Conservation (phyloP, 805 yeast genomes). For the Starmerella apicola region DNA sequence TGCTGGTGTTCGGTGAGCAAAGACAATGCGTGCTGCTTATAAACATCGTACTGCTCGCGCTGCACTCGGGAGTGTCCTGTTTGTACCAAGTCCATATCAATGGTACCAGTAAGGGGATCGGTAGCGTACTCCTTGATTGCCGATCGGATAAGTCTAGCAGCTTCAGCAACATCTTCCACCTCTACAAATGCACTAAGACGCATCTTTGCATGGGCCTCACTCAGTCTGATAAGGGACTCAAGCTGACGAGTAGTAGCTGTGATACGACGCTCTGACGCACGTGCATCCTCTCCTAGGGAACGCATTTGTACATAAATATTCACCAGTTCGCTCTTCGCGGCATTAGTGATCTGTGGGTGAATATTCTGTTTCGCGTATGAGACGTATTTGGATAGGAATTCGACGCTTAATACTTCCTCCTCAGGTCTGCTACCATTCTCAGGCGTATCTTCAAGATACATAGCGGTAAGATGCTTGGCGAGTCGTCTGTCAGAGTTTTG, state of each 20-base stretch:
- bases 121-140: slow-evolving; percentile 98
- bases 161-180: slow-evolving; percentile 75
- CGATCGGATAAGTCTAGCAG: slow-evolving; percentile 80
- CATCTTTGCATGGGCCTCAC: slow-evolving; percentile 98
- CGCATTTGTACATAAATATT: slow-evolving; percentile 87
- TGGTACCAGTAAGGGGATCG: slow-evolving; percentile 91
- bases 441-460: slow-evolving; percentile 83
- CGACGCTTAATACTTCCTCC: slow-evolving; percentile 64
- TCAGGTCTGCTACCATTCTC: slow-evolving; percentile 52
- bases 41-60: slow-evolving; percentile 18
- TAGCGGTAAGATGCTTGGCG: slow-evolving; percentile 79
- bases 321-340: slow-evolving; percentile 76
- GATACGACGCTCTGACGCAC: slow-evolving; percentile 76
- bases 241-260: slow-evolving; percentile 97
- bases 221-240: slow-evolving; percentile 85
- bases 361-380: slow-evolving; percentile 84
- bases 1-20: slow-evolving; percentile 13
- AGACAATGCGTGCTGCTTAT: slow-evolving; percentile 15
- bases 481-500: slow-evolving; percentile 70
- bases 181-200: slow-evolving; percentile 62
- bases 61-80: slow-evolving; percentile 89
- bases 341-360: slow-evolving; percentile 68
- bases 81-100: slow-evolving; percentile 94
- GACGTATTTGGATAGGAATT: slow-evolving; percentile 75
- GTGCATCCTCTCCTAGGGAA: slow-evolving; percentile 79